Base-by-base conservation (phyloP, 2,329 filamentous ascomycete genomes). In the Pestalotiopsis sp. region DNA sequence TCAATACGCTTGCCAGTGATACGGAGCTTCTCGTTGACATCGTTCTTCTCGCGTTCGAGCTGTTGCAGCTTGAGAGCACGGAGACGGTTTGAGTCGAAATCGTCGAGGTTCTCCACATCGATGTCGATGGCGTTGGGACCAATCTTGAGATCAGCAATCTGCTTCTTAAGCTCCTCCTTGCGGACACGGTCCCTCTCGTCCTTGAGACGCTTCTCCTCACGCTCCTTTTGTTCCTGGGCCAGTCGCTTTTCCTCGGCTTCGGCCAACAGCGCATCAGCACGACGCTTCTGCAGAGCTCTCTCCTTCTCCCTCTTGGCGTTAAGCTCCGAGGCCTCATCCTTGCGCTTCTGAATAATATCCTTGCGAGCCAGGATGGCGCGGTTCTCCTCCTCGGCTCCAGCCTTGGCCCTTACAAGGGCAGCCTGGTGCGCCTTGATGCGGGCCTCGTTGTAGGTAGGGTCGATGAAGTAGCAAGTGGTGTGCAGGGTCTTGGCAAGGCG, bases 41-140 rank as follows among this genome's bases (percentile, higher is more conserved):
- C 94, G 77, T 95, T 97, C 91, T 98, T 99, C 86, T 98, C 96
- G 75, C 95, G 95, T 84, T 98, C 96, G 12, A 99, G 89, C 82
- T 97, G 95, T 70, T 93, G 92, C 68, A 99, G 89, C 87, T 98
- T 98, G 84, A 99, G 92, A 74, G 93, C 92, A 80, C 96, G 95
- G 75, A 99, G 93, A 72, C 92, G 91, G 81, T 94, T 94, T 80
- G 91, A 93, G 81, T 98, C 95, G 68, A 98, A 88, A 73, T 93
- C 93, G 71, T 96, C 92, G 67, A 98, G 86, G 75, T 98, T 90
- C 68, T 92, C 91, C 68, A 93, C 82, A 75, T 94, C 94, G 71
- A 98, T 91, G 72, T 91, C 87, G 58, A 90, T 82, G 64, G 84
- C 88, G 85, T 97, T 97, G 73, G 92, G 89, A 70, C 92, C 92